Evolutionary conservation across 805 yeast genomes (phyloP), one percentile per base, ranked within the genome.

Genomic region (Candida golubevii): DNA sequence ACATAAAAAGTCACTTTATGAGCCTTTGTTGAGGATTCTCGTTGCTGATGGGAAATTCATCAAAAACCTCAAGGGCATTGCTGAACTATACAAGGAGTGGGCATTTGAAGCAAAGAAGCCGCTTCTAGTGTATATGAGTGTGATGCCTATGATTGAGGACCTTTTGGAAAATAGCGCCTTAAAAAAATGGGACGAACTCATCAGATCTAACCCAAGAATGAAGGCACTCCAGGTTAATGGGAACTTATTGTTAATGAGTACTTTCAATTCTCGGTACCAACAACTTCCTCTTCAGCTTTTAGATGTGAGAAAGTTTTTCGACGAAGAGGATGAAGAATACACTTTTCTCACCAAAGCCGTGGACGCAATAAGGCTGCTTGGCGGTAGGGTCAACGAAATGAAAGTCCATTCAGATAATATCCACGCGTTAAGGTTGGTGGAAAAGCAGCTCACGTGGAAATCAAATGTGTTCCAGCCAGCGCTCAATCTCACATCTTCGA

Each of bases 81-180:
- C 85, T 4, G 80, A 79, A 38, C 71, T 85, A 9, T 78, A 85
- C 49, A 60, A 72, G 28, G 73, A 74, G 14, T 88, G 95, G 95
- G 71, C 82, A 1, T 65, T 66, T 27, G 72, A 68, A 15, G 88
- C 87, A 0, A 65, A 71, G 18, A 67, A 67, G 1, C 71, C 80
- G 0, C 80, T 85, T 41, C 50, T 80, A 15, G 67, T 66, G 33
- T 85, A 85, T 54, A 84, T 88, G 33, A 76, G 75, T 33, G 67
- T 76, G 7, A 72, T 80, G 64, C 85, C 84, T 1, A 72, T 75
- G 50, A 82, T 81, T 1, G 78, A 79, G 56, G 81, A 78, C 43
- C 60, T 82, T 27, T 74, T 75, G 48, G 71, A 60, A 13, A 74
- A 70, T 61, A 84, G 69, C 44, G 56, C 62, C 30, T 75, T 87